Base-by-base conservation (phyloP, 179 eudicot species). In the Vitellaria paradoxa region DNA sequence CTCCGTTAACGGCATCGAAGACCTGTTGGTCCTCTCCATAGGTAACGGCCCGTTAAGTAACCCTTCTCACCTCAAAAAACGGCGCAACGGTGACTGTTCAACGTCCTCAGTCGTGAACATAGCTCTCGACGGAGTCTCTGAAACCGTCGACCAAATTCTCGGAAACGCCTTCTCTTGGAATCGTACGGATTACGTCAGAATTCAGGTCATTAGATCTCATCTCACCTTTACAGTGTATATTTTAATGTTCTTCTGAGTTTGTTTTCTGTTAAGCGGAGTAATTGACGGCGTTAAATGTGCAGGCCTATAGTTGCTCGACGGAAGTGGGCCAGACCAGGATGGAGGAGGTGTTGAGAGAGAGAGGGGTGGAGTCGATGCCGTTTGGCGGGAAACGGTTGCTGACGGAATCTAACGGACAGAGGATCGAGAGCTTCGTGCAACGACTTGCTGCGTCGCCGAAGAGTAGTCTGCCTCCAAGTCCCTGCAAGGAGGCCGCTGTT, bases 351-450 rank as follows among this genome's bases (percentile, higher is more conserved):
- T 64, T 94, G 79, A 90, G 74, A 62, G 90, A 90, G 85, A 90
- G 85, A 68, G 91, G 90, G 2, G 83, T 93, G 12, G 98, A 93
- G 73, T 85, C 99, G 2, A 46, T 96, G 76, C 91, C 97, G 63
- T 96, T 96, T 70, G 98, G 98, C 59, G 98, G 98, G 40, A 96
- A 96, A 70, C 91, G 96, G 73, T 70, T 96, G 68, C 74, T 93
- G 74, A 80, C 88, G 80, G 98, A 91, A 86, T 89, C 91, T 0
- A 96, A 96, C 79, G 91, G 91, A 57, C 85, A 90, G 65, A 87
- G 98, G 70, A 90, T 96, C 30, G 91, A 80, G 60, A 74, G 78
- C 14, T 90, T 96, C 20, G 98, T 87, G 76, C 91, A 96, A 79
- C 91, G 98, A 52, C 89, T 96, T 3, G 86, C 91, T 61, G 91